These are phyloP conservation scores for Termitomyces sp. DNA, from an alignment of 768 basidiomycete species.

Conservation along the genomic window DNA sequence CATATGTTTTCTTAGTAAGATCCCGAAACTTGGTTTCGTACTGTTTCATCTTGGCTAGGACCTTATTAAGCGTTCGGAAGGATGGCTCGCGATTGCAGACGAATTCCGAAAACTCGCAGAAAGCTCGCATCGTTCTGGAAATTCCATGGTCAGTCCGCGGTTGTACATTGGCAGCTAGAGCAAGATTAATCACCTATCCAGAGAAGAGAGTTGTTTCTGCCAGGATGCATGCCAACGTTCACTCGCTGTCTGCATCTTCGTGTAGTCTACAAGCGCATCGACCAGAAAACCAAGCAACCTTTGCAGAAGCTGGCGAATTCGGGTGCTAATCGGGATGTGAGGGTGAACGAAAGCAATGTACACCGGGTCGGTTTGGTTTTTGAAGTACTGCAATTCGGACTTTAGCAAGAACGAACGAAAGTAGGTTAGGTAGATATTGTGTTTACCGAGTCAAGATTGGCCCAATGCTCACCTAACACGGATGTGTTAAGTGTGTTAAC, in stretches of 20 bases:
- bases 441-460: constrained; percentile 6
- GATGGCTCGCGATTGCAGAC: constrained; percentile 6
- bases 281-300: neutral
- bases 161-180: neutral
- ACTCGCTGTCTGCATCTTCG: neutral
- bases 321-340: neutral
- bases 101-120: constrained; percentile 4
- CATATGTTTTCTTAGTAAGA: constrained; percentile 33
- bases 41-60: constrained; percentile 31
- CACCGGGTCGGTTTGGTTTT: neutral
- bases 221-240: constrained; percentile 6
- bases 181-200: constrained; percentile 8
- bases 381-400: neutral
- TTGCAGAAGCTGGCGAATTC: neutral
- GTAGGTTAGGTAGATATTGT: neutral
- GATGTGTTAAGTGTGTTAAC: neutral
- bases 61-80: constrained; percentile 6
- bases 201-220: constrained; percentile 4
- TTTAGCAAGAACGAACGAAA: neutral
- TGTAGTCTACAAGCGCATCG: neutral
- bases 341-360: neutral
- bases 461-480: neutral
- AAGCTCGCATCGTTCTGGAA: constrained; percentile 8
- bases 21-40: constrained; percentile 36
- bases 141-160: neutral